Evolutionary conservation across 2,329 filamentous ascomycete genomes (phyloP), one percentile per base, ranked within the genome.

Genomic region (Fusarium proliferatum): DNA sequence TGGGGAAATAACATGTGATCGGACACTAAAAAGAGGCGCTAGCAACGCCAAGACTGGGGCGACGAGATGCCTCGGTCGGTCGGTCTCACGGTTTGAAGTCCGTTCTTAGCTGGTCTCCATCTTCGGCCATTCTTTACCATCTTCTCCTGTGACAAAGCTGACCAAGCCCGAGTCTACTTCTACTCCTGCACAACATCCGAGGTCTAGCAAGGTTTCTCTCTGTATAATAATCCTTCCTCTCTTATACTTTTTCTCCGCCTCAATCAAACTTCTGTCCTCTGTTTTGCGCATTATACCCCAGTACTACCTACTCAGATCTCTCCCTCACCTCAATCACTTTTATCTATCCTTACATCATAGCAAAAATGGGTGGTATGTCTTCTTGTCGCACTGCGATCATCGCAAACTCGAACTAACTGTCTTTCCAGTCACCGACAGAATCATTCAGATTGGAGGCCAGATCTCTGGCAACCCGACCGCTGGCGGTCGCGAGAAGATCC

Each of bases 371-470:
- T 75, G 82, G 82, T 83, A 77, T 72, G 82, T 81, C 36, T 26
- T 30, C 28, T 53, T 26, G 36, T 11, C 30, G 42, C 26, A n/a
- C 33, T 60, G n/a, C 41, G 33, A 33, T 65, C 52, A 33, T 23
- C 15, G 16, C 19, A 12, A 28, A 55, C 30, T 39, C 46, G 33
- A 19, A 36, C 74, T 77, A 64, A 77, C 64, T 17, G 34, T 13
- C n/a, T 38, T 17, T 12, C n/a, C 77, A 90, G 88, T 88, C 77
- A 81, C 88, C 78, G 88, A 90, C 73, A 84, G 88, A 83, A 83
- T 90, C 68, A 84, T 86, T 59, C 88, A 91, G 78, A 87, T 92
- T 77, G 89, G 89, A 71, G 86, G 86, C 85, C 90, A 92, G 85
- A 83, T 92, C 79, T 87, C 89, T 72, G 86, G 86, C 83, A 90